These are phyloP conservation scores for Henckelia pumila DNA, from an alignment of 257 asterid species.

Conservation along the genomic window DNA sequence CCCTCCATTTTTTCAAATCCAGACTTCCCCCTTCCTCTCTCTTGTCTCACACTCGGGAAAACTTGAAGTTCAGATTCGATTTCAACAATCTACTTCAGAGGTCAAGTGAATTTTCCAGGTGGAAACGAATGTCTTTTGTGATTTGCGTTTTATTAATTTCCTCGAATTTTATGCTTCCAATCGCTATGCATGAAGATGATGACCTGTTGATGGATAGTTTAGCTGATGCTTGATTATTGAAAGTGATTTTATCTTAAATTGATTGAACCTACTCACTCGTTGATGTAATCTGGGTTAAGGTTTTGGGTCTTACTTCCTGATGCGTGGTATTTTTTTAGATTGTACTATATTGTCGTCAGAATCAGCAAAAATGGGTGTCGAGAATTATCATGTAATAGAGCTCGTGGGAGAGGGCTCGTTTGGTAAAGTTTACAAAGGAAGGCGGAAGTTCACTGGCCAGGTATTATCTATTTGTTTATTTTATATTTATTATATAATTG, in stretches of 20 bases:
- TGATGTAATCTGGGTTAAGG: background rate
- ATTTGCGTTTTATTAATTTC: background rate
- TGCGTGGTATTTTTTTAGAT: background rate
- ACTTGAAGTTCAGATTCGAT: constrained; percentile 10
- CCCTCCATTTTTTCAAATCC: constrained; percentile 20
- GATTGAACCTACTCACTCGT: background rate
- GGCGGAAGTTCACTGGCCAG: constrained; percentile 94
- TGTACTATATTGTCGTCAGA: constrained; percentile 20
- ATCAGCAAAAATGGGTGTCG: constrained; percentile 63
- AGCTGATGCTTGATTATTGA: constrained; percentile 15
- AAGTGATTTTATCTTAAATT: constrained; percentile 2
- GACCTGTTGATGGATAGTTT: constrained; percentile 8
- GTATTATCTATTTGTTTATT: constrained; percentile 30
- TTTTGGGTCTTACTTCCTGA: background rate
- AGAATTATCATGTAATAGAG: constrained; percentile 86
- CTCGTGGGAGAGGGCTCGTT: constrained; percentile 99
- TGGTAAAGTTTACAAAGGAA: constrained; percentile 94
- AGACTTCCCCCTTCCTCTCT: background rate
- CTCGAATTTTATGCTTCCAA: background rate
- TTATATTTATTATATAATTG: background rate
- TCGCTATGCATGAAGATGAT: constrained; percentile 12
- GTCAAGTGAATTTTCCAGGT: constrained; percentile 1
- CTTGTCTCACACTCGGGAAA: background rate
- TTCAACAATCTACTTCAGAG: background rate
- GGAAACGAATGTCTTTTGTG: background rate